Base-by-base conservation (phyloP, 495 filamentous ascomycete species). In the Aspergillus funiculosus region DNA sequence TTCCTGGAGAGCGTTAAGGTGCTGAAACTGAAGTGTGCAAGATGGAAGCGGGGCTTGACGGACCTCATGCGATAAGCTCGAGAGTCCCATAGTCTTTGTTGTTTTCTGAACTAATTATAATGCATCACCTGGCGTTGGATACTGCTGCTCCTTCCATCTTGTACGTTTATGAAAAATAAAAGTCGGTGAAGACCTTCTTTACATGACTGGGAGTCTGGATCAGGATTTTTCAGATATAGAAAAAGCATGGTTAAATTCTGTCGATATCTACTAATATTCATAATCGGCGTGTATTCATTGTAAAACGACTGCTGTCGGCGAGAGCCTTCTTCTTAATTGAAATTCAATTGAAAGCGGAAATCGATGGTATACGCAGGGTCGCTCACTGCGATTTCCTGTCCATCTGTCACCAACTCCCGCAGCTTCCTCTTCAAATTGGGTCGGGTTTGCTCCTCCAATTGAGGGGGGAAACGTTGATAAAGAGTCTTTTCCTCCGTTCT, bases 1-100 rank as follows among this genome's bases (percentile, higher is more conserved):
- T 95, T 97, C 75, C 59, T 97, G 31, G 88, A 95, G 66, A 78
- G 86, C 5, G 81, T 97, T 17, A 83, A 80, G 63, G 73, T 88
- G 39, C 68, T 99, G 51, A 95, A 86, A 74, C 72, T 77, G 47
- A 96, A 96, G 66, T 82, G 78, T 51, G 61, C 71, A 45, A 66
- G 67, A 44, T 70, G 88, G 62, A 84, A 83, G 72, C 65, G 75
- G 39, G 76, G 77, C 50, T 62, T 87, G 65, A 66, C 57, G 31
- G 76, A 74, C 45, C 56, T 72, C 37, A 75, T 73, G 70, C 69
- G 69, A 51, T 81, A 62, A 63, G 50, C 36, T 51, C 15, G 21
- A 27, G 19, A 4, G 22, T 14, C 17, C 38, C 9, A 21, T 43
- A 9, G n/a, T 17, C 28, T 22, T 17, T 5, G 15, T 15, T 31